These are phyloP conservation scores for Teratosphaeria pseudoeucalypti DNA, from an alignment of 2,329 filamentous ascomycete species.

Conservation along the genomic window DNA sequence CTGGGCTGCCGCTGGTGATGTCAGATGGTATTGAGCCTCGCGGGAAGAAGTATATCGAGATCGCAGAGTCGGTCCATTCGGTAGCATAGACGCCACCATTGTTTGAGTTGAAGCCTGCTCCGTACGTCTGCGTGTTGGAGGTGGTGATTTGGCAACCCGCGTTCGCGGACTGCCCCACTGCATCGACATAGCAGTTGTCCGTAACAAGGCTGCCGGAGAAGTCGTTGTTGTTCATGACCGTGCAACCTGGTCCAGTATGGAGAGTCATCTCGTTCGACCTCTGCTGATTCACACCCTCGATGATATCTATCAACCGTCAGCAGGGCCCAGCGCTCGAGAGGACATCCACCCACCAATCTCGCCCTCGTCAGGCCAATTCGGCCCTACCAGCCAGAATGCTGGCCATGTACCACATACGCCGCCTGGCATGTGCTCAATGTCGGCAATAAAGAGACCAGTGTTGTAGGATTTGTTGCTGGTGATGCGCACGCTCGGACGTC, in stretches of 20 bases:
- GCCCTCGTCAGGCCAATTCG: slow-evolving; percentile 32
- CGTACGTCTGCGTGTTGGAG: slow-evolving; percentile 34
- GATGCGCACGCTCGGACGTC: slow-evolving; percentile 62
- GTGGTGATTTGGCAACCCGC: slow-evolving; percentile 34
- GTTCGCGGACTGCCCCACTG: slow-evolving; percentile 32
- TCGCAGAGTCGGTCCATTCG: slow-evolving; percentile 20
- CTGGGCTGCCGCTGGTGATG: slow-evolving; percentile 40
- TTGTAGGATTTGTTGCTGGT: slow-evolving; percentile 54
- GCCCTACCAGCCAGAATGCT: slow-evolving; percentile 55
- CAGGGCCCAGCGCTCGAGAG: neutral
- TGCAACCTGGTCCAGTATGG: slow-evolving; percentile 26
- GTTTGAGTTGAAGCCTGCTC: slow-evolving; percentile 24
- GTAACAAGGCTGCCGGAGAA: slow-evolving; percentile 54
- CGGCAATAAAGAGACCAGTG: slow-evolving; percentile 59
- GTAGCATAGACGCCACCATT: slow-evolving; percentile 39
- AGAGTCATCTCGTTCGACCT: slow-evolving; percentile 25
- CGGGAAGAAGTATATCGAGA: slow-evolving; percentile 29
- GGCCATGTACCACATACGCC: slow-evolving; percentile 62
- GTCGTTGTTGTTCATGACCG: slow-evolving; percentile 44
- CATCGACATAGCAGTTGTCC: slow-evolving; percentile 21
- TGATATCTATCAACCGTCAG: slow-evolving; percentile 20
- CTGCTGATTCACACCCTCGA: slow-evolving; percentile 30
- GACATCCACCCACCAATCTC: slow-evolving; percentile 20
- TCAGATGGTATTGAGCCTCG: slow-evolving; percentile 25
- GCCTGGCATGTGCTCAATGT: slow-evolving; percentile 63